These are phyloP conservation scores for Sinapis alba DNA, from an alignment of 441 rosid species.

Conservation along the genomic window DNA sequence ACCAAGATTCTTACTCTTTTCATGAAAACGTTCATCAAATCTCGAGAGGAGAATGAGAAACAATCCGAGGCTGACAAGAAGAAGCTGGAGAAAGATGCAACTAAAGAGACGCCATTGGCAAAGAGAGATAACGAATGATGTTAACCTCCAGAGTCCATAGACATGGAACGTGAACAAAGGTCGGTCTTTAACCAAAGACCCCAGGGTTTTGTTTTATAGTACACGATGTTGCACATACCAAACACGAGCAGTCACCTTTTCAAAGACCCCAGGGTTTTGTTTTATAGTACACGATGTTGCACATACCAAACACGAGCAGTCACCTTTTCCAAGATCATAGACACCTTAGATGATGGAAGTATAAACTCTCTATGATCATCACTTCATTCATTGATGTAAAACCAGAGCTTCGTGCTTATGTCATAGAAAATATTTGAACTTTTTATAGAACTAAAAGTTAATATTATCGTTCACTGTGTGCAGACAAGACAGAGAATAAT, in stretches of 20 bases:
- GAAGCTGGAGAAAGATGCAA: constrained; percentile 87
- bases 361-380: constrained; percentile 16
- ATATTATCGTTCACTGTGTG: constrained; percentile 15
- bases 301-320: constrained; percentile 35
- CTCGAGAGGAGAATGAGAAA: constrained; percentile 83
- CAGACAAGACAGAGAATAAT: constrained; percentile 12
- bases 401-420: constrained; percentile 7
- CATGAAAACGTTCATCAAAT: constrained; percentile 80
- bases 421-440: neutral
- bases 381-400: constrained; percentile 31
- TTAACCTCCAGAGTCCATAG: constrained; percentile 45
- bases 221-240: constrained; percentile 30
- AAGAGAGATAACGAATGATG: constrained; percentile 57
- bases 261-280: constrained; percentile 15
- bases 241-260: constrained; percentile 26
- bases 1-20: constrained; percentile 81
- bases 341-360: constrained; percentile 12
- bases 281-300: constrained; percentile 24
- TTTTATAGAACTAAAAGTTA: constrained; percentile 1
- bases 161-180: constrained; percentile 31
- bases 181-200: constrained; percentile 16
- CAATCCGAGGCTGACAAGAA: constrained; percentile 90
- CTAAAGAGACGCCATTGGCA: constrained; percentile 60
- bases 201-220: constrained; percentile 13
- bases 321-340: constrained; percentile 28